Evolutionary conservation across 192 early-diverging fungal species (phyloP).

Genomic region (Thoreauomyces humboldtii): DNA sequence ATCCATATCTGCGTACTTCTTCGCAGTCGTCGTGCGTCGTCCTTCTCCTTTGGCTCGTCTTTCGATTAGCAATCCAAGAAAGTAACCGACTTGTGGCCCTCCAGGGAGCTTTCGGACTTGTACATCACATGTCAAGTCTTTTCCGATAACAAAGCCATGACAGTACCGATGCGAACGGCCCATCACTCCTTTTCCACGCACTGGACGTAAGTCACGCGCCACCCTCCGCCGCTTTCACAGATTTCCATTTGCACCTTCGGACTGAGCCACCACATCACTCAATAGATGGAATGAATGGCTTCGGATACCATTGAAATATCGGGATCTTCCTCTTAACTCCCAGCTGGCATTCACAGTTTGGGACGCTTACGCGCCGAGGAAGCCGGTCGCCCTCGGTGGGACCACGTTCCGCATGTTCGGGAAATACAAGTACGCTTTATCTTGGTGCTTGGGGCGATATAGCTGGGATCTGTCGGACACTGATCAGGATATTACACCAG

Average conservation of each 20-base stretch:
- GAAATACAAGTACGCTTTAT: conserved; percentile 61
- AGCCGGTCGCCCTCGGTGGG: conserved; percentile 70
- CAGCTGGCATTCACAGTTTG: conserved; percentile 75
- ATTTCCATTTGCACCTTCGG: not conserved
- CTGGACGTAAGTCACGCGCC: conserved; percentile 53
- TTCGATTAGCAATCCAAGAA: not conserved
- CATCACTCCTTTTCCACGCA: conserved; percentile 63
- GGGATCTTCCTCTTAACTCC: conserved; percentile 73
- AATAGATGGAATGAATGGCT: conserved; percentile 97
- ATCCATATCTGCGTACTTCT: conserved; percentile 1
- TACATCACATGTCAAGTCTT: conserved; percentile 63
- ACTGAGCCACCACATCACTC: not conserved
- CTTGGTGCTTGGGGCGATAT: no score
- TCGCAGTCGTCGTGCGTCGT: not conserved
- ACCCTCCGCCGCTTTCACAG: not conserved
- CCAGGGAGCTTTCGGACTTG: conserved; percentile 10
- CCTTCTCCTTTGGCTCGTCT: no score
- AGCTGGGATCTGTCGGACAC: no score
- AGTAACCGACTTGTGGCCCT: not conserved
- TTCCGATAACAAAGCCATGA: conserved; percentile 67
- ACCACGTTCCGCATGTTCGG: conserved; percentile 81
- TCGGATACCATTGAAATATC: conserved; percentile 79
- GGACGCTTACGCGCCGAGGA: conserved; percentile 73
- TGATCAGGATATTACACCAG: no score
- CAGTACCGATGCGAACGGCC: conserved; percentile 61